A percentile compares a stretch with the other conserved stretches of the same genome.
Evolutionary conservation across 2,329 filamentous ascomycete genomes (phyloP).

Genomic region (Botrytis hyacinthi): DNA sequence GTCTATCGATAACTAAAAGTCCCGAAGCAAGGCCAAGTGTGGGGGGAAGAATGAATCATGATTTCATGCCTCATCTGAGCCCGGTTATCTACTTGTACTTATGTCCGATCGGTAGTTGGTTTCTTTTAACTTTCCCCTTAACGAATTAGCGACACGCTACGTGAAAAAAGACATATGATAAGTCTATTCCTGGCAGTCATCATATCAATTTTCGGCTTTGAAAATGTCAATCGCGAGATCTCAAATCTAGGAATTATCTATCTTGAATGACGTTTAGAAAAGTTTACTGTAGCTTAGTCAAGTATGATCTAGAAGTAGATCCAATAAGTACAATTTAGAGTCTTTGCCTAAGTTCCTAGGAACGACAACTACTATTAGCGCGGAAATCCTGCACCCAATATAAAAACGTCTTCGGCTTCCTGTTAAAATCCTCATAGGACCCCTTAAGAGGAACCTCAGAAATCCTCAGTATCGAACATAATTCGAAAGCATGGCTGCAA

Average conservation of each 20-base stretch:
- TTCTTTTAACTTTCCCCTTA: neutral
- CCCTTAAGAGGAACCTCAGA: neutral
- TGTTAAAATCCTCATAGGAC: neutral
- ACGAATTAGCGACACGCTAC: neutral
- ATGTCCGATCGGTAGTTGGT: neutral
- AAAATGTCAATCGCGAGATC: neutral
- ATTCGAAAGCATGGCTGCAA: neutral
- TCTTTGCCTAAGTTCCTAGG: neutral
- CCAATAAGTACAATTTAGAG: neutral
- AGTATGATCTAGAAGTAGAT: neutral
- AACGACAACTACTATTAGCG: no score
- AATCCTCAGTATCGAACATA: neutral
- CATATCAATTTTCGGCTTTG: neutral
- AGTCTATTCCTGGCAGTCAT: neutral
- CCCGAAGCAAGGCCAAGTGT: neutral
- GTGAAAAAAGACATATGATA: neutral
- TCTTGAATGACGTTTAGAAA: neutral
- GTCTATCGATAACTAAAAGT: neutral
- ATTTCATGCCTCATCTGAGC: neutral
- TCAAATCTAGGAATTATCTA: neutral
- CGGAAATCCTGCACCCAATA: neutral
- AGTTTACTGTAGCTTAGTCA: neutral
- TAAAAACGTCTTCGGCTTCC: neutral
- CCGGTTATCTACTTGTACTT: neutral
- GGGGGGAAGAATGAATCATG: neutral